Conservation (phyloP, 305 asterid genomes). For the Plantago lanceolata region DNA sequence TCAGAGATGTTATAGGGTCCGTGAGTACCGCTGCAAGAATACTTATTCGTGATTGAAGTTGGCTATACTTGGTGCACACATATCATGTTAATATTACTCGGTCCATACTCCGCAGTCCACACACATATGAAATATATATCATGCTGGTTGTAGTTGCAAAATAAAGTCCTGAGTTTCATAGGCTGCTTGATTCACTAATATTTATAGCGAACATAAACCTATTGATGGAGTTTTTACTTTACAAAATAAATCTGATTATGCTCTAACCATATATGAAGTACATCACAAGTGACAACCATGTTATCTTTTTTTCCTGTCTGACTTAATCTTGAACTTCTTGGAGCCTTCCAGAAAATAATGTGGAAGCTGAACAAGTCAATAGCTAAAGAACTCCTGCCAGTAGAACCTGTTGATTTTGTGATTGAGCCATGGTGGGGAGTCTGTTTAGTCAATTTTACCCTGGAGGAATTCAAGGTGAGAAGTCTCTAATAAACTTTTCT, state of each 20-base stretch:
- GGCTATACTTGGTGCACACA: background rate
- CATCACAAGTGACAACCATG: constrained; percentile 26
- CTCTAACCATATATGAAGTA: constrained; percentile 17
- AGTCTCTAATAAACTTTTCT: constrained; percentile 19
- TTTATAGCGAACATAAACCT: background rate
- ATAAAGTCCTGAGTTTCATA: background rate
- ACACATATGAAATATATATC: too few species aligned
- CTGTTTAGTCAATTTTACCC: constrained; percentile 92
- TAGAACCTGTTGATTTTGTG: constrained; percentile 80
- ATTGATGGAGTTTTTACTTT: too few species aligned
- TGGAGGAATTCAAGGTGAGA: constrained; percentile 96
- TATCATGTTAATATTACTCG: background rate
- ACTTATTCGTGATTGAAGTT: background rate
- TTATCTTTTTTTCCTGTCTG: constrained; percentile 23
- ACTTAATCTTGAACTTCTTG: constrained; percentile 35
- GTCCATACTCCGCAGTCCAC: background rate
- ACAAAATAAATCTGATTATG: background rate
- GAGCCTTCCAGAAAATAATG: constrained; percentile 91
- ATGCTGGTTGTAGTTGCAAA: too few species aligned
- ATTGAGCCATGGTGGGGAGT: constrained; percentile 99
- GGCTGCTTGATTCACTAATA: background rate
- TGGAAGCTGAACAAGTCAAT: constrained; percentile 99
- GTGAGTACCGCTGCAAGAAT: too few species aligned
- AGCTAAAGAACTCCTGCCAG: constrained; percentile 90
- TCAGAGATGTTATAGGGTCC: background rate